These are phyloP conservation scores for Blastocystis sp. DNA, from an alignment of 352 stramenopile genomes.

Conservation along the genomic window DNA sequence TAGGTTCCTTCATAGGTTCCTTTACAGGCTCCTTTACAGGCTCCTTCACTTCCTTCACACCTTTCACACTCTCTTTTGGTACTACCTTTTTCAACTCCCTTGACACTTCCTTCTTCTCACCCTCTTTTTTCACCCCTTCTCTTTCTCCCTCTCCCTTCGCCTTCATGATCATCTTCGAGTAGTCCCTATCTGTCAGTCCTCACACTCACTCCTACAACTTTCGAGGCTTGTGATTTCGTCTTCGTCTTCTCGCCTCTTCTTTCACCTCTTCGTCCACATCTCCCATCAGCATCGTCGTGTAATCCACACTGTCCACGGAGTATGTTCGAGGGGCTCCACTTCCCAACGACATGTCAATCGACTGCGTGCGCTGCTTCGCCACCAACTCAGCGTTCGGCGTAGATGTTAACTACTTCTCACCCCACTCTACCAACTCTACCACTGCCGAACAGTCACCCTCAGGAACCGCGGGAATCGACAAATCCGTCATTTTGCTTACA, in stretches of 20 bases:
- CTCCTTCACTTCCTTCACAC: not conserved
- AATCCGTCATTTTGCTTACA: not conserved
- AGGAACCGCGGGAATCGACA: not conserved
- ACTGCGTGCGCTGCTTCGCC: slow-evolving; percentile 42
- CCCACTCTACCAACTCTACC: not conserved
- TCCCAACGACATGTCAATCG: slow-evolving; percentile 20
- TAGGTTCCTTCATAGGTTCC: not conserved
- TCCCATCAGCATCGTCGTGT: slow-evolving; percentile 54
- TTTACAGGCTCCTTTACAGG: not conserved
- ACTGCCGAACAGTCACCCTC: not conserved
- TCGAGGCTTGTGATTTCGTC: not conserved
- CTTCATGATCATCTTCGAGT: not conserved
- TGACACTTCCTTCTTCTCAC: not conserved
- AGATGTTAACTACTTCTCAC: not conserved
- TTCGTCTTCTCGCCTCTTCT: slow-evolving; percentile 5
- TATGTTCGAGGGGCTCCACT: slow-evolving; percentile 25
- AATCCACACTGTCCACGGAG: slow-evolving; percentile 45
- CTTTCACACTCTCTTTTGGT: not conserved
- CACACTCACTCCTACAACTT: not conserved
- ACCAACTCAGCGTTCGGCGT: slow-evolving; percentile 39
- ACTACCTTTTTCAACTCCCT: not conserved
- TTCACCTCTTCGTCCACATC: slow-evolving; percentile 47
- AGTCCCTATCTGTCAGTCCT: not conserved
- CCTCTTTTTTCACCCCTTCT: not conserved
- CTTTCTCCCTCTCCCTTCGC: not conserved